Evolutionary conservation across 192 early-diverging fungal genomes (phyloP).

Genomic region (Umbelopsis vinacea): DNA sequence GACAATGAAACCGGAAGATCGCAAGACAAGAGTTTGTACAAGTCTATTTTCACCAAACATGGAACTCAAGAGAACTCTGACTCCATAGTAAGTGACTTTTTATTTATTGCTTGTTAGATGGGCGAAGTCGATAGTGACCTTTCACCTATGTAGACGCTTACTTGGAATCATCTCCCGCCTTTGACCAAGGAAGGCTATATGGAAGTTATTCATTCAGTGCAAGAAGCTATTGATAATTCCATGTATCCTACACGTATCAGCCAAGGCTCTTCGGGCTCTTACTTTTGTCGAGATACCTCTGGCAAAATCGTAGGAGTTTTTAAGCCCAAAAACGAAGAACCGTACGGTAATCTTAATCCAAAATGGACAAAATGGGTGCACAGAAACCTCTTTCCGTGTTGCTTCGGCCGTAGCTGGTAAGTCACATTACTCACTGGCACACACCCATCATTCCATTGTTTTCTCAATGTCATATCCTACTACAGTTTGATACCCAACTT

Average conservation of each 20-base stretch:
- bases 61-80: background rate
- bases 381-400: slow-evolving; percentile 84
- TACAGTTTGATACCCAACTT: slow-evolving; percentile 80
- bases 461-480: background rate
- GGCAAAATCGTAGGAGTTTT: slow-evolving; percentile 87
- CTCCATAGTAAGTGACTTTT: background rate
- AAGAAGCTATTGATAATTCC: slow-evolving; percentile 47
- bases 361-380: slow-evolving; percentile 97
- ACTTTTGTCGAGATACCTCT: slow-evolving; percentile 81
- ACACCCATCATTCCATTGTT: background rate
- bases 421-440: background rate
- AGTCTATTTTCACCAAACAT: slow-evolving; percentile 9
- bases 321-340: slow-evolving; percentile 83
- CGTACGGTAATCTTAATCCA: slow-evolving; percentile 68
- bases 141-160: background rate
- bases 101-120: background rate
- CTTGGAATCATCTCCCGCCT: slow-evolving; percentile 49
- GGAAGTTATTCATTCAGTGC: slow-evolving; percentile 54
- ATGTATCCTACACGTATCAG: slow-evolving; percentile 59
- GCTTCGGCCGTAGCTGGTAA: slow-evolving; percentile 82
- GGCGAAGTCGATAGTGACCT: background rate
- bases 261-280: slow-evolving; percentile 88
- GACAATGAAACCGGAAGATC: background rate
- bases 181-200: slow-evolving; percentile 47
- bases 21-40: background rate